These are phyloP conservation scores for Fusarium coffeatum DNA, from an alignment of 2,329 filamentous ascomycete species.

Conservation along the genomic window DNA sequence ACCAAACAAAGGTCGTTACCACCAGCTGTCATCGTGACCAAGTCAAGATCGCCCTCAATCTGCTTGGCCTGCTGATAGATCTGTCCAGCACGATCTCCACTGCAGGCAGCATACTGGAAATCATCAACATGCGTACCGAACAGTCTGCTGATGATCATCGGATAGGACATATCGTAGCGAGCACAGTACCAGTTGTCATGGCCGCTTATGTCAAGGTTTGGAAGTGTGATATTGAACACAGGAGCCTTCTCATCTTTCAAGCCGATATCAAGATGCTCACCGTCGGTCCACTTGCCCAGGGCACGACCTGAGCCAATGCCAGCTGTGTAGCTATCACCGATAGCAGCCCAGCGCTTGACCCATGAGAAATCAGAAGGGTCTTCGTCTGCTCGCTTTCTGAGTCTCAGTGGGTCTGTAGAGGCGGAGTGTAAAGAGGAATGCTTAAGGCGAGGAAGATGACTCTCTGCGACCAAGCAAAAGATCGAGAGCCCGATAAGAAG, in stretches of 20 bases:
- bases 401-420: fast-evolving
- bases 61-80: background rate
- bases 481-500: background rate
- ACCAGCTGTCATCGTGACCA: conserved; percentile 4
- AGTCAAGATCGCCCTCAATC: background rate
- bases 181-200: conserved; percentile 1
- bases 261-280: background rate
- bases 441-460: fast-evolving
- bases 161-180: conserved; percentile 8
- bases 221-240: fast-evolving
- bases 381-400: background rate
- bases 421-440: background rate
- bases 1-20: conserved; percentile 8
- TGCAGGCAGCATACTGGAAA: conserved; percentile 11
- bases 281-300: fast-evolving
- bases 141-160: conserved; percentile 1
- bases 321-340: background rate
- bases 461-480: fast-evolving
- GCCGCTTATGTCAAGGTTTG: background rate
- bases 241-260: background rate
- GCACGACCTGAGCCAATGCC: background rate
- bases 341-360: background rate
- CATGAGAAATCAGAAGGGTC: background rate
- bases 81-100: conserved; percentile 6
- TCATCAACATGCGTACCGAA: background rate